phyloP scores from a whole-genome alignment of 164 flowering plant genomes.

The Umbellularia californica region DNA sequence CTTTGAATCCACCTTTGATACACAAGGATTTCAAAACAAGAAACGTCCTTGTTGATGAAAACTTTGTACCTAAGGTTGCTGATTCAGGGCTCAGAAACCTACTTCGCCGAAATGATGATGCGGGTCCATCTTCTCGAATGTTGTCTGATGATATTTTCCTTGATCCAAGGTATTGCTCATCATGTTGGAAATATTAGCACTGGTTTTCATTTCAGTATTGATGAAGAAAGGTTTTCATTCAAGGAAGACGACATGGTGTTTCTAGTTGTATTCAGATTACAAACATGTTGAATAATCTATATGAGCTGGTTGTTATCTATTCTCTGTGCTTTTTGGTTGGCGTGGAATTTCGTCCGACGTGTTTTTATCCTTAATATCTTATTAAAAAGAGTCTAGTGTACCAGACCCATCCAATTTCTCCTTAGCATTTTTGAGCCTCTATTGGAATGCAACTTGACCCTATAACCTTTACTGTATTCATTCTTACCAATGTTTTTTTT shows the following conservation, averaged over 20 bases:
- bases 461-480: no score
- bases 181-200: background rate
- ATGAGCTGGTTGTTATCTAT: background rate
- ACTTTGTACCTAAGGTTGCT: conserved; percentile 80
- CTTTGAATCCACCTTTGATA: conserved; percentile 68
- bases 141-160: conserved; percentile 66
- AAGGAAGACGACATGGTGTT: background rate
- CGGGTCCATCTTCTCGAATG: conserved; percentile 65
- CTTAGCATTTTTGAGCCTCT: no score
- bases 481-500: no score
- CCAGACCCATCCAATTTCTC: no score
- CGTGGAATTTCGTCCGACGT: background rate
- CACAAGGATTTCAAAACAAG: conserved; percentile 87
- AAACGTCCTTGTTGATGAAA: conserved; percentile 91
- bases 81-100: conserved; percentile 85
- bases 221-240: background rate
- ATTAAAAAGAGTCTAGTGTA: no score
- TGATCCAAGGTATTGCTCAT: conserved; percentile 67
- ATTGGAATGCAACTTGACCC: no score
- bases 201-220: no score
- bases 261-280: background rate
- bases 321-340: background rate
- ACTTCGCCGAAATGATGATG: conserved; percentile 56
- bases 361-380: no score
- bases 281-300: background rate